Conservation (phyloP, 2,329 filamentous ascomycete genomes). For the Malbranchea zuffiana region DNA sequence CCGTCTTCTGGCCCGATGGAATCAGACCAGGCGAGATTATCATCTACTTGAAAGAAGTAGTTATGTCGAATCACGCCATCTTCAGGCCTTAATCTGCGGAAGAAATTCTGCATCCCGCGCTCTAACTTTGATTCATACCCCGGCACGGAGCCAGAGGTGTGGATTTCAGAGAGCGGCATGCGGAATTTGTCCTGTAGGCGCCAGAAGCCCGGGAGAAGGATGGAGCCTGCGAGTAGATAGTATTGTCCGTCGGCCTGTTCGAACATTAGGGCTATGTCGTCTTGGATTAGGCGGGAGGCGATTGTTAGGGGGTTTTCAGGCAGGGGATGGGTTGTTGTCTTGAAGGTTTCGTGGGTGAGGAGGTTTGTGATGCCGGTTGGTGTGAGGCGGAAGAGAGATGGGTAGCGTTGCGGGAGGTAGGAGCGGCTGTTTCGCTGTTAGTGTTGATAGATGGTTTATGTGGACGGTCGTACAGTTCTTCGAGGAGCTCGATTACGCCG, state of each 20-base stretch:
- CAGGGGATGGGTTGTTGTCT: constrained; percentile 54
- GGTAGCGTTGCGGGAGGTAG: constrained; percentile 67
- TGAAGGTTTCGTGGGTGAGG: constrained; percentile 60
- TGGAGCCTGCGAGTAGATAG: constrained; percentile 64
- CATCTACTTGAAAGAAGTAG: constrained; percentile 82
- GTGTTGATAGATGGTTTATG: constrained; percentile 2
- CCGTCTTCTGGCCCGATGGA: constrained; percentile 66
- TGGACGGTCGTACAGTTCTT: constrained; percentile 47
- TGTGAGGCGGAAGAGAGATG: constrained; percentile 55
- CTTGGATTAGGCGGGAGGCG: constrained; percentile 61
- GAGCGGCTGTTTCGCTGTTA: constrained; percentile 26
- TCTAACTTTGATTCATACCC: constrained; percentile 61
- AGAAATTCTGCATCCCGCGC: constrained; percentile 72
- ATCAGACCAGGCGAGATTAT: constrained; percentile 61
- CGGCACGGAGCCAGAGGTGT: constrained; percentile 66
- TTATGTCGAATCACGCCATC: constrained; percentile 61
- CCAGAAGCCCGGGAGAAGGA: constrained; percentile 76
- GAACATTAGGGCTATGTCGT: constrained; percentile 76
- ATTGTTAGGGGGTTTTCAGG: constrained; percentile 69
- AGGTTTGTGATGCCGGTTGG: constrained; percentile 55
- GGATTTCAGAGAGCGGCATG: constrained; percentile 68
- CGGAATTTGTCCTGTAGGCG: constrained; percentile 68
- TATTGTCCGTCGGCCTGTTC: constrained; percentile 66
- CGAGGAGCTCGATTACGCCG: constrained; percentile 63
- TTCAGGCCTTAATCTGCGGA: constrained; percentile 58